Evolutionary conservation across 768 basidiomycete species (phyloP), one percentile per base, ranked within the genome.

Genomic region (Fomitopsis serialis): DNA sequence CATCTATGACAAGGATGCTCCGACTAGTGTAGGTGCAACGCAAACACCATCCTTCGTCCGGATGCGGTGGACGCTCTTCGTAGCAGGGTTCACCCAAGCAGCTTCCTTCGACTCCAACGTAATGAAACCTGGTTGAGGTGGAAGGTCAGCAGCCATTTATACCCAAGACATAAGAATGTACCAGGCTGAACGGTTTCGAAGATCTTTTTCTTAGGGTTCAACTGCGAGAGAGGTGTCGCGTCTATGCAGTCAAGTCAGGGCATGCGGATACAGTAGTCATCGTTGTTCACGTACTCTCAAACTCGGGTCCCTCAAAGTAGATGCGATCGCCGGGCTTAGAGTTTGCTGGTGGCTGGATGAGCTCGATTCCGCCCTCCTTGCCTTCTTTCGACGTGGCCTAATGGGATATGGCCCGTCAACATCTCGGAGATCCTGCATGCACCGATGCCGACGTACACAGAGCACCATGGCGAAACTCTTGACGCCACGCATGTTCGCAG

Each of bases 381-480:
- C 91, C 91, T 2, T 90, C 89, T 68, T 92, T 94, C 22, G 89
- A 87, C 1, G 91, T 84, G 8, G 96, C 96, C 92, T 95, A 58
- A n/a, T n/a, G n/a, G 2, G 29, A 32, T 11, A 32, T 56, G 21
- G 49, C 22, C n/a, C 9, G 21, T 13, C 21, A 21, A 5, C 23
- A 22, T 22, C 7, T 22, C 17, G 19, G 44, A 24, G 17, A 47
- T 17, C 29, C 23, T 21, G 15, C 19, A 50, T 46, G 24, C 15
- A 40, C 15, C 15, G 37, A 19, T 7, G 4, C 5, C 19, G 10
- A 69, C 84, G 45, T 68, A 93, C 93, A 64, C 87, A 89, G 56
- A 99, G 85, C 35, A 99, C 89, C 97, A 99, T 98, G 29, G 94
- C 97, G 64, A 89, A 96, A 55, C 93, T 96, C 75, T 98, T 98